Conservation (phyloP, 1,284 basidiomycete species). For the Ganoderma sinense region DNA sequence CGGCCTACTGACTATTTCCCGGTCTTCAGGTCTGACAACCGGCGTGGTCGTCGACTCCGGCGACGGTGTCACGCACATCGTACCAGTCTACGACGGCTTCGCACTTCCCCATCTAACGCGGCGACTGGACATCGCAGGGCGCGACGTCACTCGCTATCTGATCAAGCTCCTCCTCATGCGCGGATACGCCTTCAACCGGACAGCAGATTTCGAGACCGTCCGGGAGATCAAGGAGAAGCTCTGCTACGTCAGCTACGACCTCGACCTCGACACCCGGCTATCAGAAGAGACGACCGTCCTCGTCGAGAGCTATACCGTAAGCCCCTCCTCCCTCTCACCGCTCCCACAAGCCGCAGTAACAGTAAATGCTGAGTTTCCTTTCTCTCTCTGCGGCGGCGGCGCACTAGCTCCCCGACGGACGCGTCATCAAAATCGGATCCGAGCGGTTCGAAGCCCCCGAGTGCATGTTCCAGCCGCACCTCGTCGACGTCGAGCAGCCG, state of each 20-base stretch:
- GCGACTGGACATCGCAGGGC: slow-evolving; percentile 95
- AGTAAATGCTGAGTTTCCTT: neutral
- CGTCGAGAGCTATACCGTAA: slow-evolving; percentile 94
- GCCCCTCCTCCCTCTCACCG: slow-evolving; percentile 28
- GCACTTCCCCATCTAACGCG: slow-evolving; percentile 94
- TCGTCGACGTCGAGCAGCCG: slow-evolving; percentile 97
- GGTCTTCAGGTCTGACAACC: slow-evolving; percentile 85
- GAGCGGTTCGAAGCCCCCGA: slow-evolving; percentile 99
- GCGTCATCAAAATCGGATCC: slow-evolving; percentile 96
- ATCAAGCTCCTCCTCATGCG: slow-evolving; percentile 99
- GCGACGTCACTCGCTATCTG: slow-evolving; percentile 97
- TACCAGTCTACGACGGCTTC: slow-evolving; percentile 98
- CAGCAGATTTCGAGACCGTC: slow-evolving; percentile 99
- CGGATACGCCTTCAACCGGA: slow-evolving; percentile 99
- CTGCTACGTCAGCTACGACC: slow-evolving; percentile 97
- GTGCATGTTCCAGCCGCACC: slow-evolving; percentile 99
- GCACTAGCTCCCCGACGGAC: slow-evolving; percentile 90
- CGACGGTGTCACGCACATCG: slow-evolving; percentile 99
- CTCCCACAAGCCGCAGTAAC: neutral
- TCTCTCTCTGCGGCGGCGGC: neutral
- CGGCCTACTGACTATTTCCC: slow-evolving; percentile 1
- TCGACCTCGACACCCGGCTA: slow-evolving; percentile 93
- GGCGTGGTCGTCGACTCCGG: slow-evolving; percentile 99
- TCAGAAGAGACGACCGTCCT: slow-evolving; percentile 97
- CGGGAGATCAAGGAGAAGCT: slow-evolving; percentile 99